Percentiles rank a stretch among this genome's conserved stretches.
These are phyloP conservation scores for Blastobotrys proliferans DNA, from an alignment of 1,139 yeast species.

Conservation along the genomic window DNA sequence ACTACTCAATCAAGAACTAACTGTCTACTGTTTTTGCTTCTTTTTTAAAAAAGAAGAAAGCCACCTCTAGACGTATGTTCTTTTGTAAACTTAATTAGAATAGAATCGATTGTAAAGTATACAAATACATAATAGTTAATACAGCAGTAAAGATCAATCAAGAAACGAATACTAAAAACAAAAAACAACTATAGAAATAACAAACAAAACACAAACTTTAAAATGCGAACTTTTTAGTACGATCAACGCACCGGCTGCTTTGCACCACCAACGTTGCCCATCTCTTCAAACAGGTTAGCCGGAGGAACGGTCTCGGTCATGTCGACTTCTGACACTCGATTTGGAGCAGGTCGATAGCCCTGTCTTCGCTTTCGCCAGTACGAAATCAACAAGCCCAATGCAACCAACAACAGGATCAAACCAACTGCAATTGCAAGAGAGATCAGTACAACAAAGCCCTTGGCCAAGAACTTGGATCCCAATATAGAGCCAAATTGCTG, in stretches of 20 bases:
- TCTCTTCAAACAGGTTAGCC: conserved; percentile 55
- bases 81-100: too few species aligned
- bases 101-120: too few species aligned
- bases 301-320: conserved; percentile 69
- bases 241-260: too few species aligned
- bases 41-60: too few species aligned
- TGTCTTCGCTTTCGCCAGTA: conserved; percentile 45
- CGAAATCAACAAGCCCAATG: conserved; percentile 55
- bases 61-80: too few species aligned
- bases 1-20: background rate
- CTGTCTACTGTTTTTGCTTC: too few species aligned
- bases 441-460: conserved; percentile 83
- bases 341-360: conserved; percentile 40
- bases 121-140: too few species aligned
- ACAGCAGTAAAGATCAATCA: conserved; percentile 8
- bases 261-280: conserved; percentile 37
- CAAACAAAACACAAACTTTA: background rate
- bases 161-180: conserved; percentile 1
- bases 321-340: conserved; percentile 60
- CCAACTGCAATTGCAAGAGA: conserved; percentile 87
- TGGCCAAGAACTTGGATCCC: conserved; percentile 29
- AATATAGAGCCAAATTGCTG: conserved; percentile 20
- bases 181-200: background rate
- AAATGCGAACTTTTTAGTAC: too few species aligned
- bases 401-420: conserved; percentile 63